Evolutionary conservation across 257 asterid species (phyloP), one percentile per base, ranked within the genome.

Genomic region (Salvia hispanica): DNA sequence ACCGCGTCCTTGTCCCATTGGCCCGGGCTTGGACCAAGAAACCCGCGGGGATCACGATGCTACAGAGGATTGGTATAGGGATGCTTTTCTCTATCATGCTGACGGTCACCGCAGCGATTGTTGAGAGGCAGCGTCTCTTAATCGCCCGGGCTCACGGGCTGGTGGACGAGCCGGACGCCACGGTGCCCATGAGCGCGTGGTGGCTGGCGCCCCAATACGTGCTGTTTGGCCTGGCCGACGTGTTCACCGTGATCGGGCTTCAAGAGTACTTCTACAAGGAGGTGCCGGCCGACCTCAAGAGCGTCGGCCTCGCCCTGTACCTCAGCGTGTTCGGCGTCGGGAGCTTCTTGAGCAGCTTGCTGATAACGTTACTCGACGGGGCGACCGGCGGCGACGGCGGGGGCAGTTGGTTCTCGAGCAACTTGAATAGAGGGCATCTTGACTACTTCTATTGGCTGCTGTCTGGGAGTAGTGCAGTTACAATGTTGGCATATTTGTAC

Each of bases 141-240:
- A 74, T 68, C 6, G 87, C 85, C 7, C 9, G 3, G 2, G 61
- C 55, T 2, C 15, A 74, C 11, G 81, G 83, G n/a, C 65, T 82
- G 7, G 59, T 74, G 13, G 82, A 78, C 31, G 14, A 15, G 2
- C 85, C 89, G 0, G 45, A 64, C 4, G 77, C 69, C 5, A 69
- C 63, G 0, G 58, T 84, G 36, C 90, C 87, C 1, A 77, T 87
- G 90, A 81, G 84, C 12, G 69, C 77, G 50, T 87, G 88, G 82
- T 84, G 91, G 91, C 42, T 87, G 67, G 80, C 79, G 0, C 95
- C 88, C n/a, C 91, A 81, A 48, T 76, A 83, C n/a, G 14, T 84
- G 51, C n/a, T 85, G 6, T 64, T 58, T 8, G 87, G 88, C 6
- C 12, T 81, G 3, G 72, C 78, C 0, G 79, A 84, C 3, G 75